Conservation (phyloP, 148 eudicot genomes). For the Persicaria tinctoria region DNA sequence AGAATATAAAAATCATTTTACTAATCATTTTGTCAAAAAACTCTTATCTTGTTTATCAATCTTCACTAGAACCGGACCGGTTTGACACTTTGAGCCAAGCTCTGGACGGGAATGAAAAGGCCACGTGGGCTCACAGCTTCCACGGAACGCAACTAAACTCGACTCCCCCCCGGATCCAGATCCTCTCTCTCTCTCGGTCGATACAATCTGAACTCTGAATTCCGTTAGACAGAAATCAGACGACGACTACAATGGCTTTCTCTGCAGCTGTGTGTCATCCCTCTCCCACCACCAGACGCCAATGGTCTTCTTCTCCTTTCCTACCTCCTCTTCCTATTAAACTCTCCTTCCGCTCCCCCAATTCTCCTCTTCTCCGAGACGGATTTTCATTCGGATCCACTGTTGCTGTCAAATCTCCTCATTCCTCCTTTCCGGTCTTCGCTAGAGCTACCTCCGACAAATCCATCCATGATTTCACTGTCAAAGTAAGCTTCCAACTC, state of each 20-base stretch:
- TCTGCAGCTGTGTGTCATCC: conserved; percentile 27
- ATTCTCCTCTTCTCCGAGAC: conserved; percentile 35
- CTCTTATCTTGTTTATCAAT: no score
- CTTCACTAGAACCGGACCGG: no score
- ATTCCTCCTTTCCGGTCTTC: conserved; percentile 26
- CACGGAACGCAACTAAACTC: no score
- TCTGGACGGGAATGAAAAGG: not conserved
- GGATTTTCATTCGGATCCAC: conserved; percentile 37
- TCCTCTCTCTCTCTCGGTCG: no score
- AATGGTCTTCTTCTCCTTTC: conserved; percentile 12
- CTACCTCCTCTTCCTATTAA: conserved; percentile 20
- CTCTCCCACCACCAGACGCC: conserved; percentile 11
- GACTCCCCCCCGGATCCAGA: no score
- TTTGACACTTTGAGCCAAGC: no score
- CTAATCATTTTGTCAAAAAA: no score
- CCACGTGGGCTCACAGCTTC: conserved; percentile 7
- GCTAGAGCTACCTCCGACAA: conserved; percentile 79
- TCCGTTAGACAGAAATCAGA: not conserved
- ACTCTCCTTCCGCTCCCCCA: conserved; percentile 34
- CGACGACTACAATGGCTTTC: conserved; percentile 34
- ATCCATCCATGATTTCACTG: conserved; percentile 68
- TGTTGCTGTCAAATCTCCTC: conserved; percentile 28
- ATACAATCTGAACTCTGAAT: no score
- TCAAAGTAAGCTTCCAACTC: conserved; percentile 41
- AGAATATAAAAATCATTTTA: no score